These are phyloP conservation scores for Kappamyces sp. DNA, from an alignment of 192 early-diverging fungal species.

Conservation along the genomic window DNA sequence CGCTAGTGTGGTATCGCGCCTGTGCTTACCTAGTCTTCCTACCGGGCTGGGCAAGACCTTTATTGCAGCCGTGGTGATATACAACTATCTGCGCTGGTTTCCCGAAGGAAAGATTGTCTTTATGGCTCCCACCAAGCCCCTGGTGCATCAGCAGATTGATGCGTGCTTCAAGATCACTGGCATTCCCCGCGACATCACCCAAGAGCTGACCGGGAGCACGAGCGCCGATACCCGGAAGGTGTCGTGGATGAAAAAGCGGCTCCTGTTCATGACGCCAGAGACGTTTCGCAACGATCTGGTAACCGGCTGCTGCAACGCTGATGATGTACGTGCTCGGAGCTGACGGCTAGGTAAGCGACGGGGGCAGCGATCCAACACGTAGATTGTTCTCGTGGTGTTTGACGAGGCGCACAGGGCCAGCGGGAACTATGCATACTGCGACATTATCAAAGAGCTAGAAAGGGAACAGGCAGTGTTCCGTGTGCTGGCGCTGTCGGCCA, in stretches of 20 bases:
- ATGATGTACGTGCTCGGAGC: constrained; percentile 37
- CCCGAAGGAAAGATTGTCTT: constrained; percentile 78
- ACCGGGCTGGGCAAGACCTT: constrained; percentile 80
- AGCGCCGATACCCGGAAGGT: constrained; percentile 42
- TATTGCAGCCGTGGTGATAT: constrained; percentile 93
- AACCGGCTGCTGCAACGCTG: constrained; percentile 57
- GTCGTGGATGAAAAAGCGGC: constrained; percentile 61
- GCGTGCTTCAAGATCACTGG: constrained; percentile 80
- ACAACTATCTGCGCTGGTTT: constrained; percentile 87
- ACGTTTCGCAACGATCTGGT: constrained; percentile 80
- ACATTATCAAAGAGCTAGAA: constrained; percentile 57
- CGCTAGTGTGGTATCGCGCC: constrained; percentile 71
- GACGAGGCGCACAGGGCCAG: constrained; percentile 90
- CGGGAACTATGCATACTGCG: constrained; percentile 77
- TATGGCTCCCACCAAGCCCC: constrained; percentile 86
- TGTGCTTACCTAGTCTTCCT: constrained; percentile 34
- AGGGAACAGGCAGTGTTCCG: constrained; percentile 51
- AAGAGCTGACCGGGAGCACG: constrained; percentile 63
- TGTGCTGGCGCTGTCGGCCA: constrained; percentile 81
- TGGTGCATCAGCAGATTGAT: constrained; percentile 87
- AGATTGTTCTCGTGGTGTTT: constrained; percentile 59
- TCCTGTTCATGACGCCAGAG: constrained; percentile 87
- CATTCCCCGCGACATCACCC: constrained; percentile 45
- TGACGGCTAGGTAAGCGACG: constrained; percentile 10
- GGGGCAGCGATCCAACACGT: not conserved